Evolutionary conservation across 2,329 filamentous ascomycete genomes (phyloP).

Genomic region (Trichoderma lentiforme): DNA sequence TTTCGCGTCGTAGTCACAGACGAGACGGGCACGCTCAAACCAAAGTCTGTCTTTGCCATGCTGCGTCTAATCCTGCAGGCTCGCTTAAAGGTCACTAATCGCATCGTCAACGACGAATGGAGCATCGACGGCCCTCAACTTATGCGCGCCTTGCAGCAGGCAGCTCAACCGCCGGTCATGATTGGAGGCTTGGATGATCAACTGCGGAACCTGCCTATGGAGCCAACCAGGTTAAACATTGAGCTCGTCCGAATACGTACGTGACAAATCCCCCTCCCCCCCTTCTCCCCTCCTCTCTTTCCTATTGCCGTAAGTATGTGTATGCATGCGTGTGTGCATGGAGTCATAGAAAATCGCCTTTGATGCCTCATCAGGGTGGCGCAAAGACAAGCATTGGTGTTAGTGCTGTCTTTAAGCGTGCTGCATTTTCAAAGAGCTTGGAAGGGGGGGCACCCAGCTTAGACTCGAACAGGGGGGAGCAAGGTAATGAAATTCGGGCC

Average conservation of each 20-base stretch:
- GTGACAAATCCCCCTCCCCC: slow-evolving; percentile 17
- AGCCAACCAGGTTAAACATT: slow-evolving; percentile 41
- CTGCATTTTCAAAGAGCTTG: not conserved
- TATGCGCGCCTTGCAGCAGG: slow-evolving; percentile 25
- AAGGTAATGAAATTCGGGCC: not conserved
- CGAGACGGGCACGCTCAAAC: slow-evolving; percentile 25
- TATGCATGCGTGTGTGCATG: not conserved
- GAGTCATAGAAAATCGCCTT: not conserved
- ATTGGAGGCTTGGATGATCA: slow-evolving; percentile 34
- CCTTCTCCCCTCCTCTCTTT: not conserved
- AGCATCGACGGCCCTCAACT: slow-evolving; percentile 28
- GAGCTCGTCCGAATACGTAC: slow-evolving; percentile 49
- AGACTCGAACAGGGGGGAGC: not conserved
- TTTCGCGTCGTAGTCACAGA: slow-evolving; percentile 28
- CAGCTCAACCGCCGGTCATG: slow-evolving; percentile 22
- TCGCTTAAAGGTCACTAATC: slow-evolving; percentile 30
- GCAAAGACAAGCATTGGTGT: not conserved
- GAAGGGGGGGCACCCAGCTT: not conserved
- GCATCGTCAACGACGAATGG: slow-evolving; percentile 32
- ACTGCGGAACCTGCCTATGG: slow-evolving; percentile 40
- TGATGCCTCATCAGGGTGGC: not conserved
- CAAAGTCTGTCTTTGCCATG: slow-evolving; percentile 29
- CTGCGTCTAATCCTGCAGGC: slow-evolving; percentile 31
- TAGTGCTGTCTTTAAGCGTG: not conserved
- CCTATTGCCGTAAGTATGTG: not conserved